Percentiles rank a stretch among this genome's conserved stretches.
phyloP scores from a whole-genome alignment of 129 eudicot species.

The Artemisia tridentata region DNA sequence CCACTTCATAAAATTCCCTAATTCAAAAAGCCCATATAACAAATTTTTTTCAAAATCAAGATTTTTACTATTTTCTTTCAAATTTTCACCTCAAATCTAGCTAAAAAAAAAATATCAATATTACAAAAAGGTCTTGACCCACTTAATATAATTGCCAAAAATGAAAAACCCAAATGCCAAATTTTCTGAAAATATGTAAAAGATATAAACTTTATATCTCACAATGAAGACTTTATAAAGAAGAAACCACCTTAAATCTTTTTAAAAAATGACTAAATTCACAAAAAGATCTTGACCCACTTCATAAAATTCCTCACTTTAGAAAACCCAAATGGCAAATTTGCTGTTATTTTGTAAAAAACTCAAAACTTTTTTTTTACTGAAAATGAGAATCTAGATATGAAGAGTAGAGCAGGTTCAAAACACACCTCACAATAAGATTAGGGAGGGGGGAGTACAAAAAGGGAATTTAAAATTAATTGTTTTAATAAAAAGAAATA shows the following conservation, averaged over 20 bases:
- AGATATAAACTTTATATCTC: conserved; percentile 19
- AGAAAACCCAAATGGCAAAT: too few relatives aligned
- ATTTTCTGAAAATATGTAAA: neutral
- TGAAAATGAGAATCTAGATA: neutral
- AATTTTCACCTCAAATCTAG: conserved; percentile 22
- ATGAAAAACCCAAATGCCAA: conserved; percentile 27
- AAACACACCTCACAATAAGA: conserved; percentile 30
- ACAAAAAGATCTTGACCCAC: too few relatives aligned
- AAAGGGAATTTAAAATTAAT: conserved; percentile 35
- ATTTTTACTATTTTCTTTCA: conserved; percentile 11
- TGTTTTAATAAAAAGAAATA: conserved; percentile 35
- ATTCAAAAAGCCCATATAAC: conserved; percentile 21
- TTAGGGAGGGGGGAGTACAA: conserved; percentile 9
- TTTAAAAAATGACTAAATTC: too few relatives aligned
- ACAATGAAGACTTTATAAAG: neutral
- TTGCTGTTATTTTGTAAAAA: too few relatives aligned
- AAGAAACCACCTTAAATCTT: too few relatives aligned
- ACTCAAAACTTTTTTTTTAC: too few relatives aligned
- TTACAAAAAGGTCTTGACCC: conserved; percentile 23
- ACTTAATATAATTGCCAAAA: conserved; percentile 17
- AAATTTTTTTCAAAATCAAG: neutral
- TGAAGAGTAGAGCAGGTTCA: conserved; percentile 17
- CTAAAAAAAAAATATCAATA: conserved; percentile 8
- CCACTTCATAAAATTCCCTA: conserved; percentile 23
- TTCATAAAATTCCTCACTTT: too few relatives aligned